Conservation (phyloP, 768 basidiomycete genomes). For the Pleurotus citrinopileatus region DNA sequence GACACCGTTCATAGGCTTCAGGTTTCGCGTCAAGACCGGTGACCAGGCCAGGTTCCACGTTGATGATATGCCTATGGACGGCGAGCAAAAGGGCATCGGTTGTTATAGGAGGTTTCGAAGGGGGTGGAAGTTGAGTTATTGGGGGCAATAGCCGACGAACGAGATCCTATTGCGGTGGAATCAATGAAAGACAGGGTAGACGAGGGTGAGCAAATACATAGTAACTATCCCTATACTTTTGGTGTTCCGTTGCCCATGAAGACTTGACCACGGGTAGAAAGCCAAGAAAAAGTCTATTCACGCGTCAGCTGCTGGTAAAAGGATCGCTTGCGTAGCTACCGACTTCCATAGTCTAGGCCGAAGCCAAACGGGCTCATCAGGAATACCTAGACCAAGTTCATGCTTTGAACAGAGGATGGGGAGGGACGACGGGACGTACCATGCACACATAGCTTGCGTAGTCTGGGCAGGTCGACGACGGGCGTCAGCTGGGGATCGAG, state of each 20-base stretch:
- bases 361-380: slow-evolving; percentile 72
- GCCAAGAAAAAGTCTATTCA: slow-evolving; percentile 56
- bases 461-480: slow-evolving; percentile 50
- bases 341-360: slow-evolving; percentile 79
- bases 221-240: slow-evolving; percentile 65
- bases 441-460: slow-evolving; percentile 56
- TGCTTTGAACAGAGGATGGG: slow-evolving; percentile 4
- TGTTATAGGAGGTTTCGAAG: slow-evolving; percentile 32
- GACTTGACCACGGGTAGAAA: slow-evolving; percentile 55
- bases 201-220: slow-evolving; percentile 50
- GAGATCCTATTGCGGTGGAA: slow-evolving; percentile 50
- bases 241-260: slow-evolving; percentile 54
- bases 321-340: slow-evolving; percentile 20
- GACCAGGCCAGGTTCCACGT: slow-evolving; percentile 51
- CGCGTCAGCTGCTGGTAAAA: slow-evolving; percentile 10
- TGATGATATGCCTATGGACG: slow-evolving; percentile 53
- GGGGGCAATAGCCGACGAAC: slow-evolving; percentile 61
- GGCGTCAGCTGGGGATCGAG: slow-evolving; percentile 48
- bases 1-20: slow-evolving; percentile 40
- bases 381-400: slow-evolving; percentile 48
- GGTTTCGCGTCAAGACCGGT: slow-evolving; percentile 49
- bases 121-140: slow-evolving; percentile 40
- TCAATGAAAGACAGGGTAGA: slow-evolving; percentile 10
- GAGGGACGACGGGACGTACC: slow-evolving; percentile 41
- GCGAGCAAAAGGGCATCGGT: slow-evolving; percentile 48